Percentiles rank a stretch among this genome's conserved stretches.
Conservation (phyloP, 2,329 filamentous ascomycete species). For the Laburnicola sp. region DNA sequence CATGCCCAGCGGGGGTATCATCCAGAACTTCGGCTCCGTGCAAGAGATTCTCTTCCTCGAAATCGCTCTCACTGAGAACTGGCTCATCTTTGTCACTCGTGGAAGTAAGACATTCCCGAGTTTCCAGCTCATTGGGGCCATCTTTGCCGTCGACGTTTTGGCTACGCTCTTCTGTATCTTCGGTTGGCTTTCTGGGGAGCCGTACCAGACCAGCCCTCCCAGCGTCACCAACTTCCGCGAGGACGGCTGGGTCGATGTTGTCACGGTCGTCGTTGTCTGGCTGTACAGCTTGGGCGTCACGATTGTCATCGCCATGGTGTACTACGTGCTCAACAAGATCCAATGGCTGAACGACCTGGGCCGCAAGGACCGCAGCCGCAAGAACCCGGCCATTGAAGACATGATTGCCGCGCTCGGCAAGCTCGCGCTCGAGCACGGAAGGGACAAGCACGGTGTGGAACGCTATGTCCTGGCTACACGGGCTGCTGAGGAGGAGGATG, state of each 20-base stretch:
- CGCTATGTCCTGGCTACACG: constrained; percentile 52
- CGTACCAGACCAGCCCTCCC: constrained; percentile 49
- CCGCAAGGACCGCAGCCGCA: constrained; percentile 62
- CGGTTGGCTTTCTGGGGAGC: constrained; percentile 68
- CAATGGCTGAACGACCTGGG: constrained; percentile 64
- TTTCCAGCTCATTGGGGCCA: constrained; percentile 72
- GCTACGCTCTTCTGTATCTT: constrained; percentile 75
- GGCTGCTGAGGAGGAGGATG: constrained; percentile 52
- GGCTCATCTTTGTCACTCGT: constrained; percentile 59
- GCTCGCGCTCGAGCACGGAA: constrained; percentile 63
- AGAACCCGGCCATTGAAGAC: constrained; percentile 68
- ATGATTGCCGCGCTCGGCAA: constrained; percentile 67
- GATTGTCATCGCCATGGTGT: constrained; percentile 67
- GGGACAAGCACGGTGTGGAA: constrained; percentile 52
- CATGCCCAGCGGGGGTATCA: constrained; percentile 69
- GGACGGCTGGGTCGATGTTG: constrained; percentile 62
- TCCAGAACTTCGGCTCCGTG: constrained; percentile 73
- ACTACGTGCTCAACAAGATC: constrained; percentile 64
- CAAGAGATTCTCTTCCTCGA: constrained; percentile 68
- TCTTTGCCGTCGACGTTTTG: constrained; percentile 70
- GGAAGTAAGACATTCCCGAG: constrained; percentile 72
- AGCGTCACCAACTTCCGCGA: constrained; percentile 44
- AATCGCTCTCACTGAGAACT: constrained; percentile 57
- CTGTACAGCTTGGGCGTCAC: constrained; percentile 67
- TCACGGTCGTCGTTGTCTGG: constrained; percentile 68